Conservation (phyloP, 495 filamentous ascomycete species). For the Chaetomium tenue region DNA sequence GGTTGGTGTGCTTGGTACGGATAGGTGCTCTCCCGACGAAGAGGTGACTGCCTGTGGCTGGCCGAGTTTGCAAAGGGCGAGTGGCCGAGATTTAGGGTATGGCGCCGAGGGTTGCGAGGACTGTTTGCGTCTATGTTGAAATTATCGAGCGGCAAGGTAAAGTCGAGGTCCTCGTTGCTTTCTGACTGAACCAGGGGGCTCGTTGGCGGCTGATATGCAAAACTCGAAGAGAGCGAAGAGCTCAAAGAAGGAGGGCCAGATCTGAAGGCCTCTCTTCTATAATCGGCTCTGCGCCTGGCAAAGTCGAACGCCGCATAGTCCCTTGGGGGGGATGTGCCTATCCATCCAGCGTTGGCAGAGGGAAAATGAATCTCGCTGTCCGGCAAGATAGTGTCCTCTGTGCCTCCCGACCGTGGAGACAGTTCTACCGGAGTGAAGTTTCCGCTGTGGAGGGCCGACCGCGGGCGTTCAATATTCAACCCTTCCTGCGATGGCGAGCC, state of each 20-base stretch:
- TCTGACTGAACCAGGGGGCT: slow-evolving; percentile 90
- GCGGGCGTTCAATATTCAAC: slow-evolving; percentile 72
- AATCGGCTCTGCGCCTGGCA: slow-evolving; percentile 28
- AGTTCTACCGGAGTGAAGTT: slow-evolving; percentile 70
- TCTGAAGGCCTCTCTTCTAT: slow-evolving; percentile 35
- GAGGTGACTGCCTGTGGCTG: slow-evolving; percentile 35
- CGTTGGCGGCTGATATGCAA: slow-evolving; percentile 82
- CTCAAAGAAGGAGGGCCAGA: slow-evolving; percentile 62
- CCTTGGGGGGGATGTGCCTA: slow-evolving; percentile 50
- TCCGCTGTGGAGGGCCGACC: slow-evolving; percentile 84
- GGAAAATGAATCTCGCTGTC: slow-evolving; percentile 14
- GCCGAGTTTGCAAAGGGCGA: slow-evolving; percentile 33
- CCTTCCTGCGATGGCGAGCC: slow-evolving; percentile 42
- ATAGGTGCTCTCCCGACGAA: slow-evolving; percentile 55
- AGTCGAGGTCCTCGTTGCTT: slow-evolving; percentile 79
- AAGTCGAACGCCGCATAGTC: slow-evolving; percentile 43
- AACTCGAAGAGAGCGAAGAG: slow-evolving; percentile 76
- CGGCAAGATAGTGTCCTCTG: not conserved
- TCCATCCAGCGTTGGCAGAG: slow-evolving; percentile 31
- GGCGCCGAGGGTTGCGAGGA: slow-evolving; percentile 36
- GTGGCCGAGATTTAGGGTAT: slow-evolving; percentile 41
- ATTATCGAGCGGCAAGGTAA: slow-evolving; percentile 50
- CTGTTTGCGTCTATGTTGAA: slow-evolving; percentile 40
- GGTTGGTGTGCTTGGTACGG: slow-evolving; percentile 70
- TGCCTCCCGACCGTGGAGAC: slow-evolving; percentile 10